Base-by-base conservation (phyloP, 257 asterid species). In the Solanum pinnatisectum region DNA sequence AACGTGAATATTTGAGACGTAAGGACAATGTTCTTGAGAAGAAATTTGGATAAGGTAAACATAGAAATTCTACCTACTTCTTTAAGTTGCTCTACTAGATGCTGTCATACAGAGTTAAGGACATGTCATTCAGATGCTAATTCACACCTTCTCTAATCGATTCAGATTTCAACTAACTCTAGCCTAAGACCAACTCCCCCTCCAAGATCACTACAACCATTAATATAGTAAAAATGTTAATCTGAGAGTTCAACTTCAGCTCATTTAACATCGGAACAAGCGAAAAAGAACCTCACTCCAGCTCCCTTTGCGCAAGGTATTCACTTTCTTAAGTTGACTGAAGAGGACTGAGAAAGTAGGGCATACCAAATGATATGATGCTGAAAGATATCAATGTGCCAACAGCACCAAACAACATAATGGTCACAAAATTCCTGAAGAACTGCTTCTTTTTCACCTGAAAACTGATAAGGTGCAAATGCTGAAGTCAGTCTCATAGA, bases 301-400 rank as follows among this genome's bases (percentile, higher is more conserved):
- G 36, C 84, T n/a, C 0, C 30, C 23, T 85, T 73, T 16, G 1
- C 6, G 0, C 46, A 65, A 76, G 83, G 56, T 56, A 37, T 39
- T 78, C 0, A 1, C 32, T 46, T 71, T 15, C 30, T 20, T 49
- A 63, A 79, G 83, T 40, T 86, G 56, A 86, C 22, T 32, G 73
- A 72, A 46, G 84, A 86, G 6, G 10, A 60, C 33, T 22, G 73
- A 74, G 67, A 79, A 79, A 60, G 32, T 46, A 88, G 36, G 78
- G 40, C 90, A 76, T 93, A 96, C 96, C 98, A 44, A 92, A 87
- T 16, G 98, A 92, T 88, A 94, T 91, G 87, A 94, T 79, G 88
- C 93, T 87, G 92, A 96, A 96, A 77, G 99, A 95, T 85, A 96
- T 93, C 89, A 93, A 25, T 16, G 99, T 93, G 76, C 98, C 99